Evolutionary conservation across 2,329 filamentous ascomycete species (phyloP), one percentile per base, ranked within the genome.

Genomic region (Phoma sp.): DNA sequence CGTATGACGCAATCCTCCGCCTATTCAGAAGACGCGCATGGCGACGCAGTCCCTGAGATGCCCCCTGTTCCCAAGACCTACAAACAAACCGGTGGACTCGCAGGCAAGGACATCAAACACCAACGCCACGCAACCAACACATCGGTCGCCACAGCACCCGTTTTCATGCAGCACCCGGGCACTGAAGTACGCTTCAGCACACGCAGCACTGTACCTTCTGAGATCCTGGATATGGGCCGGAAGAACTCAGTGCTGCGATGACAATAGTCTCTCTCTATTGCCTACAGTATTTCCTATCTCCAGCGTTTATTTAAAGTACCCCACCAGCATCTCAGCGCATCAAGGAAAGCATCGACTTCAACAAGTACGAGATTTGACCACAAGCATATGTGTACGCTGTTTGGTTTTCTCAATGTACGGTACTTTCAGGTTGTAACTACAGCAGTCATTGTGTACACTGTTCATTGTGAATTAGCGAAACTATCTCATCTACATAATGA

Each of bases 151-250:
- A 74, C 71, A n/a, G 74, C 74, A n/a, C 73, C 74, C 1, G 71
- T 77, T 25, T 77, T 77, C 63, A 65, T 69, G 41, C 68, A 70
- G 29, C 75, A 77, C 38, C 75, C 75, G 3, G 75, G 75, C 19
- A 74, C 68, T 5, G 74, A 77, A 57, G 74, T 77, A 4, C 54
- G 71, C 46, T 74, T 77, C 57, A 75, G 71, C 41, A 69, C 68
- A 36, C 61, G 70, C 19, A 76, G 75, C 43, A 62, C 65, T 3
- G 74, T 77, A 6, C 73, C 75, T 6, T 73, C 69, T 15, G 74
- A 76, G 60, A 73, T 77, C 17, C 50, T 77, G 48, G 72, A 77
- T 41, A 67, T 64, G 63, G 64, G 66, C 19, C 40, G 63, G 21
- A 43, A 63, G 32, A 69, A 69, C 22, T 60, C 60, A 5, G 66